Evolutionary conservation across 306 rosid genomes (phyloP).

Genomic region (Malus orientalis): DNA sequence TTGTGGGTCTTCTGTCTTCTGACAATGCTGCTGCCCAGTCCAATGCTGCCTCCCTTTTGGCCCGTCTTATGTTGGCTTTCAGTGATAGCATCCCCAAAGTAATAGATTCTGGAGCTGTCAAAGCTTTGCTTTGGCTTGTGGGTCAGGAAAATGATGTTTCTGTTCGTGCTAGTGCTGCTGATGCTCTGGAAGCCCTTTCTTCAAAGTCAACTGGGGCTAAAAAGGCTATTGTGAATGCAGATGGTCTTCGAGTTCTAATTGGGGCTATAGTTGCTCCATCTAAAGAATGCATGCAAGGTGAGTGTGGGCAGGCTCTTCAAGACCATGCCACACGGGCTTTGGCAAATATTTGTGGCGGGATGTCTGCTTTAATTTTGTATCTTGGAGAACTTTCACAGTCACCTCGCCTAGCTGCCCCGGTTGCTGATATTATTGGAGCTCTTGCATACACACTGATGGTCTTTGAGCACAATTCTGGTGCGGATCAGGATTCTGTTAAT

Average conservation of each 20-base stretch:
- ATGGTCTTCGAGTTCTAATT: slow-evolving; percentile 76
- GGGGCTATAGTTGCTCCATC: slow-evolving; percentile 98
- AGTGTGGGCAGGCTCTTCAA: slow-evolving; percentile 66
- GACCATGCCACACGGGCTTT: slow-evolving; percentile 78
- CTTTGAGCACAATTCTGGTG: slow-evolving; percentile 51
- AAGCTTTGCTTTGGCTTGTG: slow-evolving; percentile 72
- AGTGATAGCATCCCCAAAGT: slow-evolving; percentile 91
- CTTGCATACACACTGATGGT: slow-evolving; percentile 89
- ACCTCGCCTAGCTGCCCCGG: slow-evolving; percentile 63
- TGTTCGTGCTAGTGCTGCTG: slow-evolving; percentile 96
- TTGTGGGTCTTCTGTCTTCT: slow-evolving; percentile 79
- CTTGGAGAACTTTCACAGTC: slow-evolving; percentile 89
- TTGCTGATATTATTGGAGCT: slow-evolving; percentile 93
- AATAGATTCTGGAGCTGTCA: slow-evolving; percentile 86
- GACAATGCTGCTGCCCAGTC: slow-evolving; percentile 86
- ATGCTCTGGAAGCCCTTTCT: slow-evolving; percentile 91
- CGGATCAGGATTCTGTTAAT: slow-evolving; percentile 47
- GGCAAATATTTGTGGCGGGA: slow-evolving; percentile 90
- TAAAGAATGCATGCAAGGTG: slow-evolving; percentile 85
- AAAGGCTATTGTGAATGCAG: slow-evolving; percentile 64
- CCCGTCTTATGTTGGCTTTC: slow-evolving; percentile 85
- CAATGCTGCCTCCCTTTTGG: slow-evolving; percentile 92
- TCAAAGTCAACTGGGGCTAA: slow-evolving; percentile 66
- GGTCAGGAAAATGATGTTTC: slow-evolving; percentile 72
- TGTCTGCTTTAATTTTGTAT: slow-evolving; percentile 72